Conservation (phyloP, 1,284 basidiomycete genomes). For the Leccinum variabile region DNA sequence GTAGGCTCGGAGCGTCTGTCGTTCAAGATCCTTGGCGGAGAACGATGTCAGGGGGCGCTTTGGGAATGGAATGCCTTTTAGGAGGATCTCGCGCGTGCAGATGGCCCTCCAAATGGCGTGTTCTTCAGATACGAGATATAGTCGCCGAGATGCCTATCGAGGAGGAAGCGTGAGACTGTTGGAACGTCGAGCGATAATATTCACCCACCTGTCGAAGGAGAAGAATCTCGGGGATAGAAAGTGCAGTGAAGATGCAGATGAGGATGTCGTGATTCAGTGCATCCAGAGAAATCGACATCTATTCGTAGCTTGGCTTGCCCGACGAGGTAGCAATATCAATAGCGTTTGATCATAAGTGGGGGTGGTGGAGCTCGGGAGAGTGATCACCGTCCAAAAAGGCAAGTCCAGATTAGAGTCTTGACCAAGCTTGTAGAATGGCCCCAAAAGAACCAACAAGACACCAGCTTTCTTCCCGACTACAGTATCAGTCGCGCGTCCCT, state of each 20-base stretch:
- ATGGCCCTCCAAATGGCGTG: constrained; percentile 57
- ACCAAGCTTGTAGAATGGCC: constrained; percentile 27
- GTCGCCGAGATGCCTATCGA: constrained; percentile 49
- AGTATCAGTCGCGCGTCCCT: constrained; percentile 54
- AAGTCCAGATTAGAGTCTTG: constrained; percentile 9
- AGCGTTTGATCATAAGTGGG: background rate
- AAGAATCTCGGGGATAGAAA: constrained; percentile 50
- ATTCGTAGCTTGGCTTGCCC: background rate
- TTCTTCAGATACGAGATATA: constrained; percentile 43
- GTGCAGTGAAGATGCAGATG: constrained; percentile 45
- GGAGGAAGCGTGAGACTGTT: background rate
- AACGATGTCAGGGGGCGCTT: constrained; percentile 33
- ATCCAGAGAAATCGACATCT: constrained; percentile 27
- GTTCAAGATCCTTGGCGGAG: constrained; percentile 43
- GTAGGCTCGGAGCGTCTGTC: constrained; percentile 43
- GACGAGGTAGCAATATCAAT: background rate
- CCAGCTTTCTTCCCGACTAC: constrained; percentile 63
- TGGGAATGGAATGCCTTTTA: constrained; percentile 50
- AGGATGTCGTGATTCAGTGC: constrained; percentile 48
- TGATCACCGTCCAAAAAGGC: constrained; percentile 18
- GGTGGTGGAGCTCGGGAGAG: too few species aligned
- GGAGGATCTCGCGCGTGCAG: constrained; percentile 43
- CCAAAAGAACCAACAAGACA: constrained; percentile 64
- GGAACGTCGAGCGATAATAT: background rate
- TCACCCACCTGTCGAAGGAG: constrained; percentile 45